phyloP scores from a whole-genome alignment of 768 basidiomycete genomes.

The Termitomyces sp. region DNA sequence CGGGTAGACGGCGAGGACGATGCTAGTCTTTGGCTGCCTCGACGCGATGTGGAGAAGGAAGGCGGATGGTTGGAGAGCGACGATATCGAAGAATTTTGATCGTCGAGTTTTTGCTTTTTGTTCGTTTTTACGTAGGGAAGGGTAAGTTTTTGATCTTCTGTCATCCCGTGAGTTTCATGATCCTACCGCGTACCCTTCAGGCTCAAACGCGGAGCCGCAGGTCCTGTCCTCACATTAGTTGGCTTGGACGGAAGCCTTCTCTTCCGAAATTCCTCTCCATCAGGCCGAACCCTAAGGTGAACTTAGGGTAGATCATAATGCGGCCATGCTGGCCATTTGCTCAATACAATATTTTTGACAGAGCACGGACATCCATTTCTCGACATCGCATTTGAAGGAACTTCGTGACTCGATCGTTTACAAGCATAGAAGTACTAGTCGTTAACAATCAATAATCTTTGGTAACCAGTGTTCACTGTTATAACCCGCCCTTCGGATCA shows the following conservation, averaged over 20 bases:
- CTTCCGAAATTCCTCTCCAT: not conserved
- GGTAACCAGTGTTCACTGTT: not conserved
- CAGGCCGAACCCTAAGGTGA: not conserved
- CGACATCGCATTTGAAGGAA: not conserved
- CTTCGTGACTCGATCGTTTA: too few species aligned
- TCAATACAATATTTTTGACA: not conserved
- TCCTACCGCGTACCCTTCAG: not conserved
- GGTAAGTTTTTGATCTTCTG: not conserved
- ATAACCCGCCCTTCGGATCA: not conserved
- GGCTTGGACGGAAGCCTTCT: not conserved
- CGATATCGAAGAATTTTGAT: slow-evolving; percentile 55
- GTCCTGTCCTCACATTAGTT: not conserved
- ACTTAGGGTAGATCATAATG: not conserved
- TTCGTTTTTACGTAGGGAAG: not conserved
- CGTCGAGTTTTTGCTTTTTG: not conserved
- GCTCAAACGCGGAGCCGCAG: not conserved
- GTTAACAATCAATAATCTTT: too few species aligned
- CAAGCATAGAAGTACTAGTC: too few species aligned
- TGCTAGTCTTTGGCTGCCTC: slow-evolving; percentile 28
- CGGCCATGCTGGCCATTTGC: too few species aligned
- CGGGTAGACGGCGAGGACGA: slow-evolving; percentile 22
- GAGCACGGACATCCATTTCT: not conserved
- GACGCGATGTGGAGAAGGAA: slow-evolving; percentile 27
- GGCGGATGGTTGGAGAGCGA: slow-evolving; percentile 57
- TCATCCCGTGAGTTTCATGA: not conserved